A percentile compares a stretch with the other conserved stretches of the same genome.
These are phyloP conservation scores for Panaeolus cyanescens DNA, from an alignment of 768 basidiomycete genomes.

Conservation along the genomic window DNA sequence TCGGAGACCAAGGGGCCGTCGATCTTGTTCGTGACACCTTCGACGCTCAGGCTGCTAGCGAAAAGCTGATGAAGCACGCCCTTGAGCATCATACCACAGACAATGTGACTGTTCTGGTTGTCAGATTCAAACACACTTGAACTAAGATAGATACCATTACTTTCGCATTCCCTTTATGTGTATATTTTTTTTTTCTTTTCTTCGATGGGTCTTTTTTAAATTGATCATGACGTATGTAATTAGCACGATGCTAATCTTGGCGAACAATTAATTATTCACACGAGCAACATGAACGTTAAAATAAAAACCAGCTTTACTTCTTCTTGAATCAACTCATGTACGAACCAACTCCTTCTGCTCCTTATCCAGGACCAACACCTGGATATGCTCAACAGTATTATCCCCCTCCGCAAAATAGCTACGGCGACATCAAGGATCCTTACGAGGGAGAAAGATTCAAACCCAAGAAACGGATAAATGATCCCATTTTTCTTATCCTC, in stretches of 20 bases:
- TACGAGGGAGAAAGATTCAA: slow-evolving; percentile 66
- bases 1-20: slow-evolving; percentile 87
- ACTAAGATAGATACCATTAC: background rate
- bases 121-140: slow-evolving; percentile 66
- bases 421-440: slow-evolving; percentile 46
- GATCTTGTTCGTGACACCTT: slow-evolving; percentile 73
- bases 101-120: slow-evolving; percentile 90
- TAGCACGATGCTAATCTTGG: background rate
- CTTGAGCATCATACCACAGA: slow-evolving; percentile 89
- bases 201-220: too few relatives aligned
- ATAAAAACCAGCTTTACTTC: too few relatives aligned
- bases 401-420: slow-evolving; percentile 24
- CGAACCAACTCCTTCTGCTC: slow-evolving; percentile 15
- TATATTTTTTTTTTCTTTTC: background rate
- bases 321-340: too few relatives aligned
- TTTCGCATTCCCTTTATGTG: background rate
- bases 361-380: slow-evolving; percentile 43
- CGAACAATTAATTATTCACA: background rate
- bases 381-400: slow-evolving; percentile 34
- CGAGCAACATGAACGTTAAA: too few relatives aligned
- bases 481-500: slow-evolving; percentile 68
- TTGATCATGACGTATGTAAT: background rate
- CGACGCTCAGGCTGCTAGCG: slow-evolving; percentile 84
- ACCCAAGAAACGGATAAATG: slow-evolving; percentile 70
- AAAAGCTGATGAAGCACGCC: slow-evolving; percentile 78